Evolutionary conservation across 1,284 basidiomycete genomes (phyloP).

Genomic region (Spongiforma sp.): DNA sequence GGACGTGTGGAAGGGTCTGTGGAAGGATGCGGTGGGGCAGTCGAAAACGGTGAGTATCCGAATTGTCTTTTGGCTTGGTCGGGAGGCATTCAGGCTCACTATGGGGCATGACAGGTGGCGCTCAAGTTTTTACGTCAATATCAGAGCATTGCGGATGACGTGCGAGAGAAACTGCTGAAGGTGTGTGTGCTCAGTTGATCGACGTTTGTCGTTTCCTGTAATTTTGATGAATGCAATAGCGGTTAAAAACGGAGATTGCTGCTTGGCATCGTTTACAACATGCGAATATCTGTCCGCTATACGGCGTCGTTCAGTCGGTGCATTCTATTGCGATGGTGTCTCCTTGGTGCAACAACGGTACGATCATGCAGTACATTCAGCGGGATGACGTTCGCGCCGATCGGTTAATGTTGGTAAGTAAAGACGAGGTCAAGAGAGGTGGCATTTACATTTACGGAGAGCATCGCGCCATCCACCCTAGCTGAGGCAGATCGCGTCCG

Average conservation of each 20-base stretch:
- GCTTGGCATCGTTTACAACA: slow-evolving; percentile 61
- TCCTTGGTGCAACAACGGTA: slow-evolving; percentile 63
- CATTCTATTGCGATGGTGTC: slow-evolving; percentile 63
- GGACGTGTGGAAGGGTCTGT: slow-evolving; percentile 62
- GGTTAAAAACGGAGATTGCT: slow-evolving; percentile 55
- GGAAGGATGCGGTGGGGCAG: slow-evolving; percentile 50
- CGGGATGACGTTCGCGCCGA: slow-evolving; percentile 43
- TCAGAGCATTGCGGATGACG: slow-evolving; percentile 46
- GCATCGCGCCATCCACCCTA: slow-evolving; percentile 19
- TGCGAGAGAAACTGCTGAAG: slow-evolving; percentile 56
- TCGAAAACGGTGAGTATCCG: slow-evolving; percentile 42
- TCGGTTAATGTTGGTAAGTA: slow-evolving; percentile 50
- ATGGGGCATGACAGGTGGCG: slow-evolving; percentile 47
- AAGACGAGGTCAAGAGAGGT: neutral
- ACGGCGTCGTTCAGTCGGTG: slow-evolving; percentile 53
- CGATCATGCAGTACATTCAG: slow-evolving; percentile 52
- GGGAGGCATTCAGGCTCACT: no score
- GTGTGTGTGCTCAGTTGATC: slow-evolving; percentile 42
- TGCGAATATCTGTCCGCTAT: slow-evolving; percentile 54
- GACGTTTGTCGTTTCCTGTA: neutral
- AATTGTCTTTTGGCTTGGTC: neutral
- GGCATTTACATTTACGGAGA: neutral
- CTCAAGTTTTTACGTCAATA: slow-evolving; percentile 61
- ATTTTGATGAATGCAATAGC: slow-evolving; percentile 36
- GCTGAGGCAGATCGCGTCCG: slow-evolving; percentile 57